These are phyloP conservation scores for Coemansia umbellata DNA, from an alignment of 192 early-diverging fungal species.

Conservation along the genomic window DNA sequence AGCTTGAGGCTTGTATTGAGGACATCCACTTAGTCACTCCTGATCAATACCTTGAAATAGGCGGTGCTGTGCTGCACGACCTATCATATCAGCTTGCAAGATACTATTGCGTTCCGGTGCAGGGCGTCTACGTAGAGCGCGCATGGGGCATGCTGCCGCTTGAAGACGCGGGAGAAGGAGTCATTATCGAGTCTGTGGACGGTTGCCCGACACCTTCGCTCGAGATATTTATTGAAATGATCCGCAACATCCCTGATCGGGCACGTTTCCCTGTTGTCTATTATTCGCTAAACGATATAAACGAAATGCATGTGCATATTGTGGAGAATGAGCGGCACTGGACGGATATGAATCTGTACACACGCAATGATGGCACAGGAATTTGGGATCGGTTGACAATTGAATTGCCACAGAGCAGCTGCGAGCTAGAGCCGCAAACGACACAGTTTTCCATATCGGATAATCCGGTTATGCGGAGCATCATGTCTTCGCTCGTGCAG, in stretches of 20 bases:
- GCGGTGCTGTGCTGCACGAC: constrained; percentile 74
- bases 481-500: constrained; percentile 57
- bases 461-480: constrained; percentile 47
- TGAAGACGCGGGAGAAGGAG: constrained; percentile 39
- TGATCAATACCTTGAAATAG: constrained; percentile 74
- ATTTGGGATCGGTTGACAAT: constrained; percentile 15
- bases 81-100: constrained; percentile 69
- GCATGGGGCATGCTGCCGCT: constrained; percentile 55
- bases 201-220: constrained; percentile 64
- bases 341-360: constrained; percentile 17
- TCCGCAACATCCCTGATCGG: constrained; percentile 68
- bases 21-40: constrained; percentile 76
- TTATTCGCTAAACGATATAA: constrained; percentile 73
- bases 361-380: constrained; percentile 26
- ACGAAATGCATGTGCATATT: constrained; percentile 72
- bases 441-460: constrained; percentile 5
- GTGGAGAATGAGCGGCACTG: constrained; percentile 54
- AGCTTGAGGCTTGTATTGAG: constrained; percentile 54
- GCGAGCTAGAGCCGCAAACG: constrained; percentile 2
- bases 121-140: constrained; percentile 76
- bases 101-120: constrained; percentile 61
- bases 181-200: constrained; percentile 67
- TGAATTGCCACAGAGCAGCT: constrained; percentile 39
- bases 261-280: constrained; percentile 60
- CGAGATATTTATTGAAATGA: constrained; percentile 68